Conservation (phyloP, 345 rosid genomes). For the Diplotaxis tenuifolia region DNA sequence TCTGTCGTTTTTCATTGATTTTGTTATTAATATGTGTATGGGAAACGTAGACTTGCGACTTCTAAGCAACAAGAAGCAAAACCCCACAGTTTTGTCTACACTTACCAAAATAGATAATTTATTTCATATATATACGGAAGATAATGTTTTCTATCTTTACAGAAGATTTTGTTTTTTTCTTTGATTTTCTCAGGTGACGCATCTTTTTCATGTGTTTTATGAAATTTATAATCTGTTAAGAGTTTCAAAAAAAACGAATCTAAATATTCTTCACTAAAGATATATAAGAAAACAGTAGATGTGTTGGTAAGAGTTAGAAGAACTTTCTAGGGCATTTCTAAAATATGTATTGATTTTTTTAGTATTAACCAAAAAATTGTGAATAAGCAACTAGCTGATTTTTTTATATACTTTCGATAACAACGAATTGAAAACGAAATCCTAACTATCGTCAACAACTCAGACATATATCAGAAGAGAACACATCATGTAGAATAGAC, state of each 20-base stretch:
- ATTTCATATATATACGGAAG: not conserved
- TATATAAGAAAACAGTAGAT: not conserved
- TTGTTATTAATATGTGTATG: not conserved
- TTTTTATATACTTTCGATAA: not conserved
- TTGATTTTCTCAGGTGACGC: not conserved
- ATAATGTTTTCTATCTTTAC: not conserved
- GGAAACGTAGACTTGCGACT: constrained; percentile 8
- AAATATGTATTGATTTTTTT: not conserved
- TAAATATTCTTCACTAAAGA: not conserved
- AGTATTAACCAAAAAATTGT: not conserved
- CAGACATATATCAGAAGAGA: not conserved
- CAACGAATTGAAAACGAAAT: constrained; percentile 24
- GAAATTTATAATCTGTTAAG: not conserved
- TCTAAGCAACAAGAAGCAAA: constrained; percentile 3
- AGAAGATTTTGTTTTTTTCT: not conserved
- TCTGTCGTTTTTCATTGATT: not conserved
- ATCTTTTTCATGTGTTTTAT: not conserved
- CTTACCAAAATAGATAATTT: not conserved
- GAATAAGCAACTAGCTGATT: constrained; percentile 13
- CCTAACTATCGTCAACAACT: constrained; percentile 15
- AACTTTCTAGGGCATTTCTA: not conserved
- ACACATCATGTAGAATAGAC: not conserved
- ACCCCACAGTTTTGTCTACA: constrained; percentile 4
- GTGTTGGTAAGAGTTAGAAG: not conserved
- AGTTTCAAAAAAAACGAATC: not conserved